Conservation (phyloP, 2,329 filamentous ascomycete species). For the Pezizomycotina sp. region DNA sequence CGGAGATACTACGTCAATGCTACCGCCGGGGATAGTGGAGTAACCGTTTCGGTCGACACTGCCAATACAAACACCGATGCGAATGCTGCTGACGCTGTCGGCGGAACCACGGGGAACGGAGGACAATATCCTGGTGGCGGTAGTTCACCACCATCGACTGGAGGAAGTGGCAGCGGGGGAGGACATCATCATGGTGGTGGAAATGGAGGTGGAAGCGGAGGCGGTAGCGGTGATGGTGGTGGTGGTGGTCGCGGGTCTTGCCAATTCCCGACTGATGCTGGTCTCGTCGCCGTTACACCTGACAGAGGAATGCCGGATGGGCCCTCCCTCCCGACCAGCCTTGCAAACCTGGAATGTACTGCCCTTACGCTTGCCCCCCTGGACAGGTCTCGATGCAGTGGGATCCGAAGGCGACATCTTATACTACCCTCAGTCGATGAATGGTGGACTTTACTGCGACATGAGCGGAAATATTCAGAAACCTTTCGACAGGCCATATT, state of each 20-base stretch:
- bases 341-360: conserved; percentile 52
- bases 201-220: conserved; percentile 4
- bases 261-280: conserved; percentile 48
- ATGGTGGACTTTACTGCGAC: conserved; percentile 59
- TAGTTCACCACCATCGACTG: no score
- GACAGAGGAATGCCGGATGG: conserved; percentile 52
- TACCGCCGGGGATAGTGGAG: no score
- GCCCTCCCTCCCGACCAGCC: conserved; percentile 60
- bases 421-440: conserved; percentile 57
- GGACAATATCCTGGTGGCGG: no score
- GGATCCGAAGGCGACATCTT: conserved; percentile 50
- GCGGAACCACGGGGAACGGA: no score
- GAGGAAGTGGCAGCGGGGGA: no score
- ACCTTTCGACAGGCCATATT: conserved; percentile 54
- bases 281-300: conserved; percentile 52
- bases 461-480: conserved; percentile 47
- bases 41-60: no score
- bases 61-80: no score
- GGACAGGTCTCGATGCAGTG: conserved; percentile 66
- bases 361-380: conserved; percentile 59
- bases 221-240: conserved; percentile 41
- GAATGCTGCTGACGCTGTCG: no score
- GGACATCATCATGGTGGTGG: no score
- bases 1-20: no score
- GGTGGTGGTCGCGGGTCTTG: no score